phyloP scores from a whole-genome alignment of 1,284 basidiomycete species.

The Athelia sp. region DNA sequence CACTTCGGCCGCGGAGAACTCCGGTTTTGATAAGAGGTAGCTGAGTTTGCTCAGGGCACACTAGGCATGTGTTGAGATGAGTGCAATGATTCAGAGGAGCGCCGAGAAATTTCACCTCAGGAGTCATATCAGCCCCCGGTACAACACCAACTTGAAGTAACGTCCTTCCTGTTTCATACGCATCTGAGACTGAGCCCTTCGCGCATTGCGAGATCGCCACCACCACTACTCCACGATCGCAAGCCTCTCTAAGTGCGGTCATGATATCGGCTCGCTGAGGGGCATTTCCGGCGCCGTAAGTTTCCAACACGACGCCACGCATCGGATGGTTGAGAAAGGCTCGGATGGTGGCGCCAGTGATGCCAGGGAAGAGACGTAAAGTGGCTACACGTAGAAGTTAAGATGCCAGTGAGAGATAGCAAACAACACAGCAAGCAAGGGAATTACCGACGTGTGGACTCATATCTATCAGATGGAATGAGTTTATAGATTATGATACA shows the following conservation, averaged over 20 bases:
- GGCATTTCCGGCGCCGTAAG: slow-evolving; percentile 86
- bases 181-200: slow-evolving; percentile 76
- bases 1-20: slow-evolving; percentile 64
- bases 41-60: slow-evolving; percentile 86
- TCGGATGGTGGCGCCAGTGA: slow-evolving; percentile 64
- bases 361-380: slow-evolving; percentile 84
- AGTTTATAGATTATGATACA: slow-evolving; percentile 7
- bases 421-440: neutral
- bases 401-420: neutral
- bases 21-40: slow-evolving; percentile 84
- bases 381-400: slow-evolving; percentile 41
- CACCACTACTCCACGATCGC: slow-evolving; percentile 78
- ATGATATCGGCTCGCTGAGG: slow-evolving; percentile 69
- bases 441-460: slow-evolving; percentile 69
- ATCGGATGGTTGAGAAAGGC: slow-evolving; percentile 72
- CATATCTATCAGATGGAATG: slow-evolving; percentile 47
- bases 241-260: slow-evolving; percentile 71
- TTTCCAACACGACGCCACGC: slow-evolving; percentile 81
- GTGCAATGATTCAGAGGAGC: neutral
- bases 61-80: slow-evolving; percentile 31
- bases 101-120: slow-evolving; percentile 57
- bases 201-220: slow-evolving; percentile 90
- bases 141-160: slow-evolving; percentile 73
- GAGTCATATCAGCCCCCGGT: slow-evolving; percentile 88
- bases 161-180: slow-evolving; percentile 79